Base-by-base conservation (phyloP, 768 basidiomycete species). In the Suillus sp. region DNA sequence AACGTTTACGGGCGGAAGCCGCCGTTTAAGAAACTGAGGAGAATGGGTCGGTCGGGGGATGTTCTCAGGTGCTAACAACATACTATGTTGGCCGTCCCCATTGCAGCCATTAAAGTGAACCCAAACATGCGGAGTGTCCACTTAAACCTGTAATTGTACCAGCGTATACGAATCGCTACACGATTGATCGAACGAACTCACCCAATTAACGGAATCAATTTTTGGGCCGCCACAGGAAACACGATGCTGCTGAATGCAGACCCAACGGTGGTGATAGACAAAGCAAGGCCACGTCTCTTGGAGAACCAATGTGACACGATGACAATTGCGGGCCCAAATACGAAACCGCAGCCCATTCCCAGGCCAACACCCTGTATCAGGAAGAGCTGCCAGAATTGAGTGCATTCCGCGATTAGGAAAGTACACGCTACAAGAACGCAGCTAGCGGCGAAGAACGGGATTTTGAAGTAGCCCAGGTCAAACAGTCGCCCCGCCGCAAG, bases 101-200 rank as follows among this genome's bases (percentile, higher is more conserved):
- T 78, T 1, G 81, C 70, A 18, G 80, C 65, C 1, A 89, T 65
- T 0, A 91, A 71, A 11, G 90, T 83, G 65, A 92, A 85, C 1
- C 85, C 90, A 47, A 91, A 74, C 42, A 88, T 83, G 13, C 91
- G 81, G 80, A 90, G 84, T 0, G 91, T 90, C 91, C 91, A 93
- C 65, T 78, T 78, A 72, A 92, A 93, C 16, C 90, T 92, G 55
- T 13, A 25, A 18, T 4, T 3, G 57, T 6, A 13, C 62, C 43
- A 22, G 51, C 20, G 1, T 9, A 38, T 25, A 8, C 10, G 4
- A 53, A 27, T 30, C 27, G 14, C 3, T 20, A 1, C 13, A 13
- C 7, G 9, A 43, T 22, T 16, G 38, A 5, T 20, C 20, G 13
- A 4, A 78, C 81, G 20, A 70, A 85, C 88, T 87, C 86, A 3